A percentile compares a stretch with the other conserved stretches of the same genome.
phyloP scores from a whole-genome alignment of 75 land plant species.

The Azolla pinnata region DNA sequence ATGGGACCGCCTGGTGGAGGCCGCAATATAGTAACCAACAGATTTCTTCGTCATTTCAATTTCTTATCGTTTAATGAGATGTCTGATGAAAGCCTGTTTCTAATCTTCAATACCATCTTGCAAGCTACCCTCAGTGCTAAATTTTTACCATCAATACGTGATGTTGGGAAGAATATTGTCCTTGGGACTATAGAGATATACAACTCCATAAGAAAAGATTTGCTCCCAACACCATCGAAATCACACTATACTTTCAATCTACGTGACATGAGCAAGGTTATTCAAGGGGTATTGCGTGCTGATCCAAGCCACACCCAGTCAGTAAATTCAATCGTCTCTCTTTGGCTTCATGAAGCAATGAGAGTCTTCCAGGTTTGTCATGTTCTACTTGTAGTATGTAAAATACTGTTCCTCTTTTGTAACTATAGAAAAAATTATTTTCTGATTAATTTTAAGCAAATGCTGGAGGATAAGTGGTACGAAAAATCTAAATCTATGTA shows the following conservation, averaged over 20 bases:
- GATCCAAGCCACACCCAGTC: conserved; percentile 9
- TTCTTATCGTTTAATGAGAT: conserved; percentile 32
- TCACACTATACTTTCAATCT: conserved; percentile 36
- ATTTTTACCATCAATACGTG: conserved; percentile 11
- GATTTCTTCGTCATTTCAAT: conserved; percentile 32
- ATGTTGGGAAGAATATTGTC: conserved; percentile 13
- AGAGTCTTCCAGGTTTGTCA: conserved; percentile 36
- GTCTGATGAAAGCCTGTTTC: conserved; percentile 25
- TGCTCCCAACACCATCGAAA: conserved; percentile 31
- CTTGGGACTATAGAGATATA: conserved; percentile 22
- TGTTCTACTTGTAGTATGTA: no score
- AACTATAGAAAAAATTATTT: no score
- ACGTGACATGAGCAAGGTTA: conserved; percentile 26
- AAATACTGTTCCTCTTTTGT: no score
- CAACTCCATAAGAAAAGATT: conserved; percentile 27
- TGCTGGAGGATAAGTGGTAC: background rate
- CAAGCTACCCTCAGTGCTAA: conserved; percentile 10
- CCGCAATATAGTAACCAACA: conserved; percentile 24
- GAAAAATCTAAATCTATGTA: background rate
- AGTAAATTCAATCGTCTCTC: conserved; percentile 7
- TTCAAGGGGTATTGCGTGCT: conserved; percentile 33
- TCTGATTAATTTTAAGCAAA: background rate
- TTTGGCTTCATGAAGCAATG: conserved; percentile 40
- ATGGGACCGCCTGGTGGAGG: conserved; percentile 44
- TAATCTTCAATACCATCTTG: conserved; percentile 29